phyloP scores from a whole-genome alignment of 192 early-diverging fungal species.

The Coemansia sp. region DNA sequence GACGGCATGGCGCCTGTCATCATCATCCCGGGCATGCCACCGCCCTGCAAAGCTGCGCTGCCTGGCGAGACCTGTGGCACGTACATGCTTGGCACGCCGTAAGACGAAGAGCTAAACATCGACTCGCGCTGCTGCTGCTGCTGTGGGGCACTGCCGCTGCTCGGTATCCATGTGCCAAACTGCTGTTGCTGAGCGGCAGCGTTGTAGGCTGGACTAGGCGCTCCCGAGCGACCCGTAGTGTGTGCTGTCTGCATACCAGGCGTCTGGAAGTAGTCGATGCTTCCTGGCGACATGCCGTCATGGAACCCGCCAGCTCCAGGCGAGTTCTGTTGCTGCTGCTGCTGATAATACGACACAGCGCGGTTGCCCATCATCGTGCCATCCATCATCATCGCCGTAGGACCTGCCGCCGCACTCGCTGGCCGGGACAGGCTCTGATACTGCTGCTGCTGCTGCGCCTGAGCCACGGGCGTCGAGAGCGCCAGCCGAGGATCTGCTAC shows the following conservation, averaged over 20 bases:
- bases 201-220: not conserved
- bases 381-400: slow-evolving; percentile 10
- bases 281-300: slow-evolving; percentile 18
- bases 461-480: slow-evolving; percentile 45
- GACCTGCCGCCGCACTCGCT: not conserved
- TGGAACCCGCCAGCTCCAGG: slow-evolving; percentile 19
- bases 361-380: slow-evolving; percentile 21
- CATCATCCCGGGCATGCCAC: slow-evolving; percentile 49
- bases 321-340: slow-evolving; percentile 7
- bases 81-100: slow-evolving; percentile 27
- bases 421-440: slow-evolving; percentile 12
- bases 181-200: slow-evolving; percentile 1
- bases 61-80: slow-evolving; percentile 11
- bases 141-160: not conserved
- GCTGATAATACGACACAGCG: slow-evolving; percentile 28
- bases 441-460: slow-evolving; percentile 40
- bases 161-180: not conserved
- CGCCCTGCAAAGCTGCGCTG: slow-evolving; percentile 20
- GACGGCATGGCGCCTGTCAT: slow-evolving; percentile 54
- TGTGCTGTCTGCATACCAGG: slow-evolving; percentile 5
- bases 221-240: not conserved
- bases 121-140: slow-evolving; percentile 33
- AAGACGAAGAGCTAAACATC: slow-evolving; percentile 22
- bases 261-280: slow-evolving; percentile 21
- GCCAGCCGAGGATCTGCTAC: slow-evolving; percentile 29